These are phyloP conservation scores for Pyricularia sp. DNA, from an alignment of 2,329 filamentous ascomycete genomes.

Conservation along the genomic window DNA sequence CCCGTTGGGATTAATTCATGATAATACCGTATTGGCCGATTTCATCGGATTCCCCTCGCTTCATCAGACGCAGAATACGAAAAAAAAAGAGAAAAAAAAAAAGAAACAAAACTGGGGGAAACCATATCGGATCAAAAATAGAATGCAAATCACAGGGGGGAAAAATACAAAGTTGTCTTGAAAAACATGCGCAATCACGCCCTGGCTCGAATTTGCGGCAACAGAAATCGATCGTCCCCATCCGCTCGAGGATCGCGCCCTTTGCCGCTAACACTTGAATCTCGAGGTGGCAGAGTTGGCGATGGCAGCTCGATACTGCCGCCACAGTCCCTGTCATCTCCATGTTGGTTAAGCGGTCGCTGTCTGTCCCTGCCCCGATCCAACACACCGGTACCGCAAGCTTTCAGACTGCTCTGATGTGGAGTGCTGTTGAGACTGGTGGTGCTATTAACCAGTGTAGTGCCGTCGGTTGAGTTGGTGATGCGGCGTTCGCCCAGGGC, in stretches of 20 bases:
- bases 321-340: background rate
- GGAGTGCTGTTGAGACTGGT: slow-evolving; percentile 1
- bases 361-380: background rate
- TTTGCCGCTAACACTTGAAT: background rate
- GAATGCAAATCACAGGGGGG: background rate
- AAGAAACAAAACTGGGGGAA: background rate
- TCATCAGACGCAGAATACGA: background rate
- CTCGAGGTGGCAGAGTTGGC: background rate
- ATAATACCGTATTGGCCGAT: background rate
- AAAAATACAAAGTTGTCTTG: background rate
- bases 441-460: slow-evolving; percentile 3
- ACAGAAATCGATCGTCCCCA: background rate
- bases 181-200: background rate
- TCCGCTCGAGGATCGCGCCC: background rate
- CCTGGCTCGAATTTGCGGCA: background rate
- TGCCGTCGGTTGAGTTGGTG: background rate
- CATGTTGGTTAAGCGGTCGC: background rate
- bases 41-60: background rate
- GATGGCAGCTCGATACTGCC: background rate
- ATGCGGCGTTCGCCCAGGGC: background rate
- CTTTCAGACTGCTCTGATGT: background rate
- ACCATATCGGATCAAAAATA: background rate
- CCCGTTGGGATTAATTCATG: background rate
- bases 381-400: background rate
- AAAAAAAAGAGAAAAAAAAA: background rate